These are phyloP conservation scores for Arabidopsis arenosa DNA, from an alignment of 345 rosid genomes.

Conservation along the genomic window DNA sequence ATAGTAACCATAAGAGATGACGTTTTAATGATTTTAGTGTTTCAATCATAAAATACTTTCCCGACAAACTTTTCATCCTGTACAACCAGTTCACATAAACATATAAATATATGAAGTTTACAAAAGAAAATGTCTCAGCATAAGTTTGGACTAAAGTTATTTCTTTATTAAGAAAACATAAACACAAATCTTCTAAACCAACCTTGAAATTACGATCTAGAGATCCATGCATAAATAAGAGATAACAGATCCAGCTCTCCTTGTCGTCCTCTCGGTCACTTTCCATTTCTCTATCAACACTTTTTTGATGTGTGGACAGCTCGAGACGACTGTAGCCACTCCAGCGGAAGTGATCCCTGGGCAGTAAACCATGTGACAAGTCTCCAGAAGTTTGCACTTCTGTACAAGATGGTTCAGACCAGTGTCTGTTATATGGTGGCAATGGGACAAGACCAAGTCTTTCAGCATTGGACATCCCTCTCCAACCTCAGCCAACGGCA, in stretches of 20 bases:
- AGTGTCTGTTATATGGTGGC: slow-evolving; percentile 71
- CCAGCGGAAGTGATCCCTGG: slow-evolving; percentile 72
- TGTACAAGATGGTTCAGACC: slow-evolving; percentile 78
- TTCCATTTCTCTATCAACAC: slow-evolving; percentile 88
- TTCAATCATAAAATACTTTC: too few relatives aligned
- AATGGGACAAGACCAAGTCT: slow-evolving; percentile 85
- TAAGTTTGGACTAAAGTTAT: background rate
- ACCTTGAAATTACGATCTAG: slow-evolving; percentile 38
- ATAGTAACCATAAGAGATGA: too few relatives aligned
- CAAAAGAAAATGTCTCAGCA: slow-evolving; percentile 6
- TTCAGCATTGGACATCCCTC: slow-evolving; percentile 81
- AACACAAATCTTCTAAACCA: slow-evolving; percentile 5
- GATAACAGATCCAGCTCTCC: slow-evolving; percentile 78
- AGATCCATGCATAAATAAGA: slow-evolving; percentile 80
- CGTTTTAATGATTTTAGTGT: too few relatives aligned
- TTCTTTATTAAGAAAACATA: background rate
- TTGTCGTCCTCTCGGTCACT: slow-evolving; percentile 76
- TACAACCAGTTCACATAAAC: background rate
- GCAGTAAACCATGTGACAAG: slow-evolving; percentile 88
- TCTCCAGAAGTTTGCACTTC: slow-evolving; percentile 66
- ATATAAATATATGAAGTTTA: background rate
- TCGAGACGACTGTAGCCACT: slow-evolving; percentile 82
- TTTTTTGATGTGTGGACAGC: slow-evolving; percentile 82
- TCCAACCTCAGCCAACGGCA: slow-evolving; percentile 77
- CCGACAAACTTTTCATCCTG: background rate